Percentiles rank a stretch among this genome's conserved stretches.
phyloP scores from a whole-genome alignment of 352 stramenopile genomes.

The Phytophthora fragariae region DNA sequence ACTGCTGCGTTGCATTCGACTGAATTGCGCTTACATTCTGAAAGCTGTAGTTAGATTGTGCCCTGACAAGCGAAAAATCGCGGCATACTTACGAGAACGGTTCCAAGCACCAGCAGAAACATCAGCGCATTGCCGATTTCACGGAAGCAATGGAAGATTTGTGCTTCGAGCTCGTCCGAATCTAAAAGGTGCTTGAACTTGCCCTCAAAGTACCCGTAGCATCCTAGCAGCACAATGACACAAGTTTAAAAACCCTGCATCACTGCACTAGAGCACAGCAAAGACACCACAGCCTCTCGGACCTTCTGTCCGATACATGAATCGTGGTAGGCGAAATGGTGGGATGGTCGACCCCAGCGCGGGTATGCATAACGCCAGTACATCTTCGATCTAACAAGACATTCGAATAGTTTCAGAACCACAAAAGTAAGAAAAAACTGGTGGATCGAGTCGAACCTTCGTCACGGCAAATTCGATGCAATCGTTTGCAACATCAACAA shows the following conservation, averaged over 20 bases:
- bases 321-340: constrained; percentile 73
- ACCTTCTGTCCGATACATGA: constrained; percentile 75
- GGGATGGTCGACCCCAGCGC: constrained; percentile 78
- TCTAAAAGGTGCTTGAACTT: constrained; percentile 86
- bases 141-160: constrained; percentile 86
- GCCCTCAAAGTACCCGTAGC: constrained; percentile 84
- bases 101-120: constrained; percentile 59
- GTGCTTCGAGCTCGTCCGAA: constrained; percentile 77
- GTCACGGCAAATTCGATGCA: constrained; percentile 44
- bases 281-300: neutral
- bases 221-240: constrained; percentile 38
- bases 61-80: neutral
- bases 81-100: constrained; percentile 38
- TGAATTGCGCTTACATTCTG: constrained; percentile 26
- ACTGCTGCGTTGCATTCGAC: constrained; percentile 9
- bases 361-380: constrained; percentile 74
- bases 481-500: constrained; percentile 43
- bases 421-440: neutral
- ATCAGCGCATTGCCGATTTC: constrained; percentile 82
- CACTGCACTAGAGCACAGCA: neutral
- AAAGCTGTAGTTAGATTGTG: neutral
- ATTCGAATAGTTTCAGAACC: neutral
- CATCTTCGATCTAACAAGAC: constrained; percentile 63
- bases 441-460: constrained; percentile 40
- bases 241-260: neutral